A percentile compares a stretch with the other conserved stretches of the same genome.
Conservation (phyloP, 495 filamentous ascomycete species). For the Penicillium coprophilum region DNA sequence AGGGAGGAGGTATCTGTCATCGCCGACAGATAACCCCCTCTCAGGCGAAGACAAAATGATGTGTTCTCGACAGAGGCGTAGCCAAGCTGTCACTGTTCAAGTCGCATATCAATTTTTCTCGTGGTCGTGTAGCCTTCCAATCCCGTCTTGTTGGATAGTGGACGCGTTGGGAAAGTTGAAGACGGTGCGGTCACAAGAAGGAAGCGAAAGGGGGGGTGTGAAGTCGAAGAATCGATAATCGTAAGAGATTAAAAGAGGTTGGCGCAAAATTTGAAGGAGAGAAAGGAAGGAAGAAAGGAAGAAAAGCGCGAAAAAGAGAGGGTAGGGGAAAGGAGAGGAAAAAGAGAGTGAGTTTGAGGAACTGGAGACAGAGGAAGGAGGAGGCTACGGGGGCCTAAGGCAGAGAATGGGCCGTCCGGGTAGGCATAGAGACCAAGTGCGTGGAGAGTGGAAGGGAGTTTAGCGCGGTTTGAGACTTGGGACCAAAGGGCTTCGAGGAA, state of each 20-base stretch:
- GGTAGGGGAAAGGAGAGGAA: slow-evolving; percentile 35
- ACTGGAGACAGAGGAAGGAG: slow-evolving; percentile 31
- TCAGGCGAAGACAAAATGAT: slow-evolving; percentile 37
- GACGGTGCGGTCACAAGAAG: slow-evolving; percentile 18
- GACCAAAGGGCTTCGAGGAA: not conserved
- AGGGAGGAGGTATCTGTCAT: slow-evolving; percentile 83
- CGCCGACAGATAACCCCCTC: slow-evolving; percentile 68
- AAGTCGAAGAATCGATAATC: slow-evolving; percentile 30
- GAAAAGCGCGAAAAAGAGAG: slow-evolving; percentile 29
- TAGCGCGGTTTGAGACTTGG: slow-evolving; percentile 17
- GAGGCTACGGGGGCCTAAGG: slow-evolving; percentile 31
- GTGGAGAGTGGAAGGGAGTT: slow-evolving; percentile 20
- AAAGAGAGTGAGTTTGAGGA: slow-evolving; percentile 26
- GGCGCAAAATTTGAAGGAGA: slow-evolving; percentile 26
- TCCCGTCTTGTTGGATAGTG: slow-evolving; percentile 3
- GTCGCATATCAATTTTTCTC: slow-evolving; percentile 35
- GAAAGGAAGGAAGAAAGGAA: slow-evolving; percentile 30
- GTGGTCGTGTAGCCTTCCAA: slow-evolving; percentile 1
- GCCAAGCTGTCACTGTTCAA: slow-evolving; percentile 33
- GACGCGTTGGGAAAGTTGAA: slow-evolving; percentile 6
- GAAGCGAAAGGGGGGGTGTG: slow-evolving; percentile 31
- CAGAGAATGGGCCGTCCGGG: slow-evolving; percentile 25
- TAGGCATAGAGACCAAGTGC: slow-evolving; percentile 14
- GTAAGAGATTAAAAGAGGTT: slow-evolving; percentile 25
- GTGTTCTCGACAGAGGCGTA: slow-evolving; percentile 23